These are phyloP conservation scores for Ramalina peruviana DNA, from an alignment of 495 filamentous ascomycete species.

Conservation along the genomic window DNA sequence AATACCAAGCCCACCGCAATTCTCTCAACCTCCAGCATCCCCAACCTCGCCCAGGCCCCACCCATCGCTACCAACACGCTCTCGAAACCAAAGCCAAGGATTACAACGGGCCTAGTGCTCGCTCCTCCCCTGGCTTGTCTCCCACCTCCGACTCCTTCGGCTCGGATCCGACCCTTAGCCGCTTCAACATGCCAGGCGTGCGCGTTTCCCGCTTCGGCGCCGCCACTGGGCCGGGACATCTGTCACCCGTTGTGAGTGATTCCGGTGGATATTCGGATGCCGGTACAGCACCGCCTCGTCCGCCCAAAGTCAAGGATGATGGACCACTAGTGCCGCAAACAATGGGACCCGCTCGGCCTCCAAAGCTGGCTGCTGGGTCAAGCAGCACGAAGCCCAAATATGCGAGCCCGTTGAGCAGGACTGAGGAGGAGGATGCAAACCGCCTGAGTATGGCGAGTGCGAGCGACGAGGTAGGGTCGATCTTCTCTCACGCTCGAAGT, in stretches of 20 bases:
- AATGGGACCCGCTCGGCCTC: slow-evolving; percentile 26
- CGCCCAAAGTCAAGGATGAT: slow-evolving; percentile 39
- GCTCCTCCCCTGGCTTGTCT: slow-evolving; percentile 38
- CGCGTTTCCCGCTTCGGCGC: slow-evolving; percentile 28
- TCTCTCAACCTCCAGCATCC: slow-evolving; percentile 82
- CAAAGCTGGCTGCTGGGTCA: slow-evolving; percentile 24
- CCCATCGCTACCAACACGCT: slow-evolving; percentile 64
- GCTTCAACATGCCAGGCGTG: slow-evolving; percentile 19
- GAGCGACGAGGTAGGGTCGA: slow-evolving; percentile 7
- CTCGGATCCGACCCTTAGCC: slow-evolving; percentile 38
- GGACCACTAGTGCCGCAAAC: slow-evolving; percentile 28
- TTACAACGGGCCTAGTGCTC: slow-evolving; percentile 28
- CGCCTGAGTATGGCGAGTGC: slow-evolving; percentile 12
- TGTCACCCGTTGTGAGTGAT: slow-evolving; percentile 34
- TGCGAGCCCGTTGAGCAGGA: slow-evolving; percentile 15
- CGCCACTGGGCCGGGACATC: slow-evolving; percentile 21
- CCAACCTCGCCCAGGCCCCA: slow-evolving; percentile 72
- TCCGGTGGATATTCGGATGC: slow-evolving; percentile 32
- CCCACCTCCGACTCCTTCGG: slow-evolving; percentile 65
- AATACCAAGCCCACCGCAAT: slow-evolving; percentile 82
- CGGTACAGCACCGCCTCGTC: slow-evolving; percentile 30
- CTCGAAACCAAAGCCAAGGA: slow-evolving; percentile 68
- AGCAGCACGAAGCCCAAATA: slow-evolving; percentile 26
- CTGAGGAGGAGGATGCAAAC: slow-evolving; percentile 12
- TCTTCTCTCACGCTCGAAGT: too few species aligned